Base-by-base conservation (phyloP, 1,139 yeast genomes). In the Yamadazyma spencermartinsiae region DNA sequence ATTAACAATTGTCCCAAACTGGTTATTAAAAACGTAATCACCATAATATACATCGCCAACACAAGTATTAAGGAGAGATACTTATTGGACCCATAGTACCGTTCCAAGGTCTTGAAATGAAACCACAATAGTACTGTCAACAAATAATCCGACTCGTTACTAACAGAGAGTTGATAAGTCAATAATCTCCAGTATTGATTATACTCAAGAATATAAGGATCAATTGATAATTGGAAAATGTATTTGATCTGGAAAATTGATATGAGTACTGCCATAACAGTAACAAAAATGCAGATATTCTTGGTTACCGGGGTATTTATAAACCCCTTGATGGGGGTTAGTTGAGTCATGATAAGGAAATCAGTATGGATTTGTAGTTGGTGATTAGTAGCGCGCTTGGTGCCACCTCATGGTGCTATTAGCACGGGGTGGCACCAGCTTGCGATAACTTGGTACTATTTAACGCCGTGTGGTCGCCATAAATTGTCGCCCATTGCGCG, bases 111-210 rank as follows among this genome's bases (percentile, higher is more conserved):
- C 46, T 87, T 78, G 52, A 74, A 70, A 39, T 80, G 74, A 52
- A 82, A 82, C 52, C 82, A 61, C 25, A 83, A 53, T 11, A 81
- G 54, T 4, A 72, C 58, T 1, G 72, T 65, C 15, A 84, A 48
- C 14, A 84, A 54, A 37, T 77, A 81, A 52, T 84, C 88, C 2
- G 86, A 76, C 56, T 84, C 89, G 51, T 81, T 83, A 33, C 75
- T 64, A 43, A 76, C 84, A 4, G 79, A 65, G 17, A 76, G 38
- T 53, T 82, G 92, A 54, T 71, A 76, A 2, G 79, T 58, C 4
- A 72, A 36, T 11, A 83, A 49, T 35, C 94, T 63, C 89, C 92
- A 85, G 58, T 76, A 81, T 51, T 86, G 94, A 34, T 61, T 51
- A 69, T 86, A 84, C 40, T 72, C 68, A 10, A 70, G 51, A 13